Conservation (phyloP, 2,329 filamentous ascomycete species). For the Fusarium dimerum region DNA sequence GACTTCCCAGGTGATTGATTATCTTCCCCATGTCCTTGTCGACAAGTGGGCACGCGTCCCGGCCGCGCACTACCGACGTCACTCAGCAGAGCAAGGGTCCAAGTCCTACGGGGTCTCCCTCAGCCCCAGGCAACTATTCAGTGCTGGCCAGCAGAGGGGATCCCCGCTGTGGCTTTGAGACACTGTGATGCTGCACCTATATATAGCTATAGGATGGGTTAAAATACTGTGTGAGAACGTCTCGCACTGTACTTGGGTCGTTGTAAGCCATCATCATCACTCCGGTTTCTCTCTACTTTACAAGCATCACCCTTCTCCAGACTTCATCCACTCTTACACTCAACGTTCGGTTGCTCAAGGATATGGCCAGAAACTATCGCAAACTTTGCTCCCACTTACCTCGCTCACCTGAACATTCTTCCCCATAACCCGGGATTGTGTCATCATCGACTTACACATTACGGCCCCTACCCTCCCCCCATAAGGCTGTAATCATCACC, state of each 20-base stretch:
- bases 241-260: slow-evolving; percentile 13
- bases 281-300: background rate
- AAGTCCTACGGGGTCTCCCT: background rate
- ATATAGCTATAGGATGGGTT: background rate
- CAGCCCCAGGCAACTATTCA: background rate
- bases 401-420: no score
- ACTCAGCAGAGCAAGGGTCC: slow-evolving; percentile 21
- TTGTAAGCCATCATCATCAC: background rate
- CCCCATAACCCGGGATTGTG: no score
- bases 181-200: no score
- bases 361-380: no score
- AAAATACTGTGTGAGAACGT: slow-evolving; percentile 1
- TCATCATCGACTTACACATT: no score
- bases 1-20: background rate
- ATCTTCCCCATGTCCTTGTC: no score
- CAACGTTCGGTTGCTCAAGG: background rate
- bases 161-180: background rate
- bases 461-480: no score
- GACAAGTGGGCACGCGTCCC: slow-evolving; percentile 21
- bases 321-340: slow-evolving; percentile 16
- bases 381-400: no score
- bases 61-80: slow-evolving; percentile 25
- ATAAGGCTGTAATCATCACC: no score
- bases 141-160: background rate
- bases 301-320: slow-evolving; percentile 11